phyloP scores from a whole-genome alignment of 2,329 filamentous ascomycete species.

The Cladophialophora psammophila region DNA sequence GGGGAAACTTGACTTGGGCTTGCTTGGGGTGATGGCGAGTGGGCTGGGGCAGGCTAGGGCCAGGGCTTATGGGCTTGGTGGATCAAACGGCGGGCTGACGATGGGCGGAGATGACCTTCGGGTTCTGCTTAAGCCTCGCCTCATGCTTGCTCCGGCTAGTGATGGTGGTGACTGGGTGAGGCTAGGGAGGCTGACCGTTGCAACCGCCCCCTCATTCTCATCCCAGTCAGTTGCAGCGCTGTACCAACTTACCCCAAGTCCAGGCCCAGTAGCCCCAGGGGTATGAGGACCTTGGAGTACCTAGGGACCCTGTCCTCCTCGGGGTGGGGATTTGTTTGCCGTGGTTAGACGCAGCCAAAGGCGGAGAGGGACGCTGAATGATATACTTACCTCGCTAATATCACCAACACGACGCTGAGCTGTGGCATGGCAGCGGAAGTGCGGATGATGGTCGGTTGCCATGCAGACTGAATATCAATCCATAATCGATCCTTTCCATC shows the following conservation, averaged over 20 bases:
- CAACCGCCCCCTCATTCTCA: neutral
- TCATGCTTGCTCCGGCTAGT: too few relatives aligned
- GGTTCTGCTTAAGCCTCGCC: neutral
- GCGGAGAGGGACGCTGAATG: slow-evolving; percentile 1
- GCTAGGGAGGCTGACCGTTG: too few relatives aligned
- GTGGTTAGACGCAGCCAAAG: neutral
- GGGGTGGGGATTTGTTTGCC: neutral
- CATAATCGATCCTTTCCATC: neutral
- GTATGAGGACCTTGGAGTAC: neutral
- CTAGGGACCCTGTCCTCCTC: neutral
- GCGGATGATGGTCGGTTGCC: neutral
- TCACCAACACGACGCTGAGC: neutral
- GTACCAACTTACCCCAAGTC: neutral
- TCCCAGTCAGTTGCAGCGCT: neutral
- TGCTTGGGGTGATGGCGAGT: too few relatives aligned
- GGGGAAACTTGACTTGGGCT: too few relatives aligned
- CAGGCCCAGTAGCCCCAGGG: neutral
- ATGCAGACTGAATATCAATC: slow-evolving; percentile 1
- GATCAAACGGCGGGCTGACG: neutral
- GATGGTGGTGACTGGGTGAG: too few relatives aligned
- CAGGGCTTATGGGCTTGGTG: neutral
- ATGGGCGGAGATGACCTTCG: slow-evolving; percentile 14
- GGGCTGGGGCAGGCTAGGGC: neutral
- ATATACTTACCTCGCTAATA: neutral
- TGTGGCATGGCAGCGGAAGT: slow-evolving; percentile 2